These are phyloP conservation scores for Gastroboletus turbinatus DNA, from an alignment of 1,284 basidiomycete species.

Conservation along the genomic window DNA sequence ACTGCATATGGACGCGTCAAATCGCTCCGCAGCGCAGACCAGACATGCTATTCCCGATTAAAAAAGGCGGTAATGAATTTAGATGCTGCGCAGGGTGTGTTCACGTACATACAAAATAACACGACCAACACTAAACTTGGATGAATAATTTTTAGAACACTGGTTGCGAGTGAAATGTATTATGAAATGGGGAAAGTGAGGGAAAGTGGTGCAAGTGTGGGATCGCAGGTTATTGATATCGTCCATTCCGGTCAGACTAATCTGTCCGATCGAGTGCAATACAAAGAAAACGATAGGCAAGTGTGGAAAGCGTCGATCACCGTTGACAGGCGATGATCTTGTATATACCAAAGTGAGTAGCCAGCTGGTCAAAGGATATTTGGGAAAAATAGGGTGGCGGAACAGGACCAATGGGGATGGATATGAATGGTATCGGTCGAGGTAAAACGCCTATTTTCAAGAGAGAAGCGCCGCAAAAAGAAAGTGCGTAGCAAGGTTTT, in stretches of 20 bases:
- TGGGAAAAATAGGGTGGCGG: background rate
- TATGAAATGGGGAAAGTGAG: background rate
- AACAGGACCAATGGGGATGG: conserved; percentile 1
- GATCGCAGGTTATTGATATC: background rate
- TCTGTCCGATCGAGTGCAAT: conserved; percentile 6
- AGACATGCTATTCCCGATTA: background rate
- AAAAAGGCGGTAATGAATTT: background rate
- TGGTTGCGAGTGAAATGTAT: background rate
- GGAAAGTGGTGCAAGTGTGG: background rate
- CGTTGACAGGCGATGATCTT: background rate
- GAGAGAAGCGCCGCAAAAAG: background rate
- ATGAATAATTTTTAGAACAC: background rate
- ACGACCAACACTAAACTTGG: background rate
- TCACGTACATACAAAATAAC: background rate
- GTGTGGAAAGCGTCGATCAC: background rate
- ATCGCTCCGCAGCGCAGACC: background rate
- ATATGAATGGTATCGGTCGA: conserved; percentile 4
- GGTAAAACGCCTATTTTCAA: conserved; percentile 4
- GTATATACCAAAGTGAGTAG: conserved; percentile 3
- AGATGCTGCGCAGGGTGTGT: conserved; percentile 13
- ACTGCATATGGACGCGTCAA: background rate
- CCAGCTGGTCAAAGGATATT: background rate
- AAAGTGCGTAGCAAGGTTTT: background rate
- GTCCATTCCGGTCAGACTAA: conserved; percentile 5
- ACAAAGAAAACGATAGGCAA: conserved; percentile 3